A percentile compares a stretch with the other conserved stretches of the same genome.
phyloP scores from a whole-genome alignment of 2,329 filamentous ascomycete genomes.

The Fusarium sp. region DNA sequence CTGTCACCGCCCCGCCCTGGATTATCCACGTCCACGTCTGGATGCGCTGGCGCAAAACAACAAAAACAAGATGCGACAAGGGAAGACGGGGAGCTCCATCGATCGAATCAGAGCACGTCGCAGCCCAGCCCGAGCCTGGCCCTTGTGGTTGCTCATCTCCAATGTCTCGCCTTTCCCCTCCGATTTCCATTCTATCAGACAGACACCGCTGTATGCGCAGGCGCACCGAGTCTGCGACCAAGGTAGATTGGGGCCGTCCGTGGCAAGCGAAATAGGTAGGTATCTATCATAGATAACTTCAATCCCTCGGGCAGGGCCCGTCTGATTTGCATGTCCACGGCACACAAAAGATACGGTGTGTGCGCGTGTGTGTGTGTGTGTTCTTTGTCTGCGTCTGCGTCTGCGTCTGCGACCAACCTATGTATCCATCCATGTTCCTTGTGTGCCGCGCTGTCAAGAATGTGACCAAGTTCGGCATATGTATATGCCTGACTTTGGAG shows the following conservation, averaged over 20 bases:
- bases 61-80: slow-evolving; percentile 46
- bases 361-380: slow-evolving; percentile 4
- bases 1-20: slow-evolving; percentile 45
- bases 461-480: slow-evolving; percentile 32
- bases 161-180: slow-evolving; percentile 27
- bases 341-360: slow-evolving; percentile 45
- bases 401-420: slow-evolving; percentile 14
- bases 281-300: slow-evolving; percentile 13
- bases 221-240: slow-evolving; percentile 3
- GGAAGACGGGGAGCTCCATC: slow-evolving; percentile 29
- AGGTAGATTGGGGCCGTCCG: slow-evolving; percentile 15
- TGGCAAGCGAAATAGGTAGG: slow-evolving; percentile 36
- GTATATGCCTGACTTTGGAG: neutral
- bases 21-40: slow-evolving; percentile 45
- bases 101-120: slow-evolving; percentile 42
- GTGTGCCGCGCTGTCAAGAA: slow-evolving; percentile 29
- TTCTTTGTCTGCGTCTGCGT: too few relatives aligned
- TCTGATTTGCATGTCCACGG: slow-evolving; percentile 31
- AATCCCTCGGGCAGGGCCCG: slow-evolving; percentile 11
- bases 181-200: slow-evolving; percentile 9
- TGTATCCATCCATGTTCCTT: slow-evolving; percentile 10
- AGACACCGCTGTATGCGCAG: slow-evolving; percentile 5
- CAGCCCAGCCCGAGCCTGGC: slow-evolving; percentile 40
- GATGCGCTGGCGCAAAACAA: slow-evolving; percentile 46
- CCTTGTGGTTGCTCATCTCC: slow-evolving; percentile 36